Conservation (phyloP, 441 rosid species). For the Capsella rubella region DNA sequence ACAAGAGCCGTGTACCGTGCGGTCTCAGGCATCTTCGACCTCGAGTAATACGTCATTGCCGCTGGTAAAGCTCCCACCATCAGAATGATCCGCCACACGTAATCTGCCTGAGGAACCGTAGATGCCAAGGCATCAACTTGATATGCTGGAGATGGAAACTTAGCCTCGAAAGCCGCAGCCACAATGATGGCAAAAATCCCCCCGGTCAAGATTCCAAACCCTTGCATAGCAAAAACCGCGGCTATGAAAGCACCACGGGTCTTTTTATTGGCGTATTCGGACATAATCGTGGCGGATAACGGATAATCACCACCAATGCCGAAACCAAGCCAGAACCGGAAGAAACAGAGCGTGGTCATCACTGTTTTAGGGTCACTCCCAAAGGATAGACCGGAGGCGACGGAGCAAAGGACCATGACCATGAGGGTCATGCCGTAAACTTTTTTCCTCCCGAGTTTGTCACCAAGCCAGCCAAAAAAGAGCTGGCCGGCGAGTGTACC, state of each 20-base stretch:
- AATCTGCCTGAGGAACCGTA: constrained; percentile 59
- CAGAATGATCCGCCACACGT: constrained; percentile 61
- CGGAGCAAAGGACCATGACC: constrained; percentile 54
- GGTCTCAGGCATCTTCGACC: constrained; percentile 70
- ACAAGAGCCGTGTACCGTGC: constrained; percentile 75
- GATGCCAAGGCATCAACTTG: constrained; percentile 31
- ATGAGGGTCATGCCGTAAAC: constrained; percentile 61
- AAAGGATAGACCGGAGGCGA: constrained; percentile 63
- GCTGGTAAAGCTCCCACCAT: constrained; percentile 67
- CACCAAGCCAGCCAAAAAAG: constrained; percentile 73
- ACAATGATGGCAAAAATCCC: constrained; percentile 59
- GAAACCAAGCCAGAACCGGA: constrained; percentile 70
- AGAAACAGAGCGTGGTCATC: constrained; percentile 59
- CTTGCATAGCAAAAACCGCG: constrained; percentile 74
- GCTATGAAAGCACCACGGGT: constrained; percentile 65
- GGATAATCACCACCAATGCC: constrained; percentile 72
- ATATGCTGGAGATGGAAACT: constrained; percentile 44
- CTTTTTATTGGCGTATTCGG: constrained; percentile 67
- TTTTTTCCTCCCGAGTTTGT: constrained; percentile 63
- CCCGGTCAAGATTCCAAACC: constrained; percentile 65
- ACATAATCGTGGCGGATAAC: constrained; percentile 70
- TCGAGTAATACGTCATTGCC: constrained; percentile 59
- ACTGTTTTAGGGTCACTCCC: constrained; percentile 48
- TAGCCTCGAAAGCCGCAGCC: constrained; percentile 47
- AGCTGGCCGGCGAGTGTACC: constrained; percentile 66